phyloP scores from a whole-genome alignment of 2,329 filamentous ascomycete genomes.

The Ilyonectria destructans region DNA sequence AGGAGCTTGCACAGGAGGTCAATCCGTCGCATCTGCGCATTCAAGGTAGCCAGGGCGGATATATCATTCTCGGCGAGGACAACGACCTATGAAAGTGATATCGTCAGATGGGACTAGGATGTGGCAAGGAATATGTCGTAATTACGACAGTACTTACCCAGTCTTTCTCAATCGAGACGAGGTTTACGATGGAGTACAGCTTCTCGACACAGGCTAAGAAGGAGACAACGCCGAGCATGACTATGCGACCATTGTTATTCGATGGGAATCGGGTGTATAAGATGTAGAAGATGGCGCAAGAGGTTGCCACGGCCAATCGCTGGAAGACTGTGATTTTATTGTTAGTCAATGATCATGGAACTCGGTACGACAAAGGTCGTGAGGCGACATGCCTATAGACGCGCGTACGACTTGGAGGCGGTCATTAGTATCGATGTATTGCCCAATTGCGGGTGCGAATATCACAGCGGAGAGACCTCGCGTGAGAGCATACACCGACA shows the following conservation, averaged over 20 bases:
- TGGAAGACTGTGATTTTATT: slow-evolving; percentile 47
- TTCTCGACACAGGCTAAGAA: slow-evolving; percentile 78
- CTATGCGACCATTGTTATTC: slow-evolving; percentile 8
- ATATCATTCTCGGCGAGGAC: slow-evolving; percentile 36
- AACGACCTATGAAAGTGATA: slow-evolving; percentile 34
- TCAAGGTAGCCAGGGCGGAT: slow-evolving; percentile 55
- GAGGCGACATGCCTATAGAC: slow-evolving; percentile 59
- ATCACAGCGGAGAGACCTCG: slow-evolving; percentile 72
- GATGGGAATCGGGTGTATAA: slow-evolving; percentile 14
- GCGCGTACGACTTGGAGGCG: slow-evolving; percentile 64
- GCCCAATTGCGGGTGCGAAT: slow-evolving; percentile 71
- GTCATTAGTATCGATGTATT: slow-evolving; percentile 68
- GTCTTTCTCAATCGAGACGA: slow-evolving; percentile 78
- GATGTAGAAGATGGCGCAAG: slow-evolving; percentile 62
- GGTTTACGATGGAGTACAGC: slow-evolving; percentile 74
- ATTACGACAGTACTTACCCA: slow-evolving; percentile 64
- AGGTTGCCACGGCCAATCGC: slow-evolving; percentile 60
- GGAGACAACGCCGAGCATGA: slow-evolving; percentile 55
- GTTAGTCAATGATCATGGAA: background rate
- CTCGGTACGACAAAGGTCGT: background rate
- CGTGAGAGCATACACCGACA: slow-evolving; percentile 77
- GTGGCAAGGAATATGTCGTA: too few relatives aligned
- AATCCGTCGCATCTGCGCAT: slow-evolving; percentile 72
- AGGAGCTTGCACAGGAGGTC: slow-evolving; percentile 73
- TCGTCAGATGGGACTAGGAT: background rate